Conservation (phyloP, 192 early-diverging fungal species). For the Backusella australiensis region DNA sequence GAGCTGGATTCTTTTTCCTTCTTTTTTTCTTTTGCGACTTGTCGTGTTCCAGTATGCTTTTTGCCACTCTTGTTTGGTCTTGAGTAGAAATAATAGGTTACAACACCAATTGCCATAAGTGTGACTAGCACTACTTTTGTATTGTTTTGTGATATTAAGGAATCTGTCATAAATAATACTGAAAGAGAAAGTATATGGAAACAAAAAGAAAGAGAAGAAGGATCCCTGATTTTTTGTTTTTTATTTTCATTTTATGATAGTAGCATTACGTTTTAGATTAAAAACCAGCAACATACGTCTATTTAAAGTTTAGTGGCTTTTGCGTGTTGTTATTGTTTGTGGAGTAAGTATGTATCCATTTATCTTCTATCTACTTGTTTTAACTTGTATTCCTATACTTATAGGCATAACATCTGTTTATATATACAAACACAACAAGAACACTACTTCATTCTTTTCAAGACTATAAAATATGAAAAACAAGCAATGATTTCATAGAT, state of each 20-base stretch:
- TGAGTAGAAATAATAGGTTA: background rate
- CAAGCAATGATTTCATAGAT: background rate
- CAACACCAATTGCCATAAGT: background rate
- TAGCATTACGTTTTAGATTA: background rate
- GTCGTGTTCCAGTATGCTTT: background rate
- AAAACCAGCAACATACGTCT: background rate
- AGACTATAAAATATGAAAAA: background rate
- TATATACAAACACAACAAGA: background rate
- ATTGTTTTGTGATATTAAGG: background rate
- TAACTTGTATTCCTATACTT: background rate
- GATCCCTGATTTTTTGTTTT: background rate
- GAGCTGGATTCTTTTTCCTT: background rate
- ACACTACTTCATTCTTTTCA: no score
- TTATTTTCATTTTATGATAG: background rate
- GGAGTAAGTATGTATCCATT: background rate
- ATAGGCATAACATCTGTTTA: background rate
- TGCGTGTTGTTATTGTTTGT: background rate
- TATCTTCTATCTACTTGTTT: background rate
- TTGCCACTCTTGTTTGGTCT: background rate
- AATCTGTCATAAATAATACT: background rate
- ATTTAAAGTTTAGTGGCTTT: slow-evolving; percentile 3
- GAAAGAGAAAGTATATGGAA: background rate
- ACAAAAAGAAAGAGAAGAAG: background rate
- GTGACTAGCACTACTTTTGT: background rate
- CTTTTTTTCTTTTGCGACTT: background rate